Evolutionary conservation across 2,329 filamentous ascomycete genomes (phyloP).

Genomic region (Acrocalymma vagum): DNA sequence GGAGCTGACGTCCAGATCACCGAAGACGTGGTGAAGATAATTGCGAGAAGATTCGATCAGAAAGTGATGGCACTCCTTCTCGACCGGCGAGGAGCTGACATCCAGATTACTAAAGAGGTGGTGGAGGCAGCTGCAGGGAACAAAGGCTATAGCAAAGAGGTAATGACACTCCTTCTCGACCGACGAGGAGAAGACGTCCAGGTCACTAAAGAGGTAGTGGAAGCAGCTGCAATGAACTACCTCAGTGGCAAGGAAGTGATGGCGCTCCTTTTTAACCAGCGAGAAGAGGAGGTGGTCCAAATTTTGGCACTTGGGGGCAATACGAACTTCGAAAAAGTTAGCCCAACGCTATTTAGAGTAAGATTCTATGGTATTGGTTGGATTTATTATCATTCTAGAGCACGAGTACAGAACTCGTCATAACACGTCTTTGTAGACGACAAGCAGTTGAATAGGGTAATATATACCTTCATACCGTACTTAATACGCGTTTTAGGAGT

Average conservation of each 20-base stretch:
- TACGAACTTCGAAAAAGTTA: too few relatives aligned
- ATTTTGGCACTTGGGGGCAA: too few relatives aligned
- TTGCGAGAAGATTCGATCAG: constrained; percentile 9
- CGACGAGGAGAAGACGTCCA: constrained; percentile 5
- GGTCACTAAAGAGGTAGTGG: constrained; percentile 12
- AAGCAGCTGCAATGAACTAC: constrained; percentile 8
- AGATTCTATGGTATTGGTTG: too few relatives aligned
- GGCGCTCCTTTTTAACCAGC: constrained; percentile 9
- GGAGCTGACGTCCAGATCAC: constrained; percentile 10
- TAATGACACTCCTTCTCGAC: constrained; percentile 17
- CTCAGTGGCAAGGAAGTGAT: constrained; percentile 13
- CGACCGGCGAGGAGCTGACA: constrained; percentile 2
- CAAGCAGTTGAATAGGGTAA: too few relatives aligned
- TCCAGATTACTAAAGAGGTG: constrained; percentile 13
- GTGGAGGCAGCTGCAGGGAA: constrained; percentile 10
- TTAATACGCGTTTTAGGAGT: too few relatives aligned
- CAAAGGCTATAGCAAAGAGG: constrained; percentile 3
- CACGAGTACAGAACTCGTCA: too few relatives aligned
- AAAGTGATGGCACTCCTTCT: constrained; percentile 15
- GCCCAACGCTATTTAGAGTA: too few relatives aligned
- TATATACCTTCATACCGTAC: too few relatives aligned
- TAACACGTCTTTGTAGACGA: too few relatives aligned
- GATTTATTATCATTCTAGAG: too few relatives aligned
- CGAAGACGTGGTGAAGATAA: constrained; percentile 8
- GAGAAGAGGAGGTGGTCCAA: constrained; percentile 3